phyloP scores from a whole-genome alignment of 2,329 filamentous ascomycete species.

The Arthroderma sp. region DNA sequence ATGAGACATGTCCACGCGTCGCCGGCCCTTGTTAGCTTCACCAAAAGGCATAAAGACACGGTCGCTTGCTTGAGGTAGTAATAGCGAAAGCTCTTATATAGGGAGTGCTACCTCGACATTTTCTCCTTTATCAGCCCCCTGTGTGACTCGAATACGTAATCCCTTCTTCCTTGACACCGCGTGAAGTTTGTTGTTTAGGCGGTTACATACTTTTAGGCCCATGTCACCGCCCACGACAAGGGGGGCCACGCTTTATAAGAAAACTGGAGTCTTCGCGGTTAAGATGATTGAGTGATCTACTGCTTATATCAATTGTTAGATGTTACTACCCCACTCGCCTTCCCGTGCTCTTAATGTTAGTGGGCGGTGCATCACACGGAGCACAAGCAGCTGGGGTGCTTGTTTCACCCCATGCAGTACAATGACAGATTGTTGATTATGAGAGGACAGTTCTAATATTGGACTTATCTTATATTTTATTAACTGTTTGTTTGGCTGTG shows the following conservation, averaged over 20 bases:
- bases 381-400: neutral
- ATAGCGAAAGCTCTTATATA: too few relatives aligned
- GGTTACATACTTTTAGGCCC: neutral
- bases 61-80: neutral
- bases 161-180: too few relatives aligned
- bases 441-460: neutral
- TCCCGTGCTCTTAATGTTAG: neutral
- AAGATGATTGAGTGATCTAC: neutral
- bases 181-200: neutral
- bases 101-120: neutral
- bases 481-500: too few relatives aligned
- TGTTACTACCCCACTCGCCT: neutral
- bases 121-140: neutral
- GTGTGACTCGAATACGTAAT: neutral
- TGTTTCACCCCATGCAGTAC: neutral
- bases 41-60: neutral
- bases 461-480: too few relatives aligned
- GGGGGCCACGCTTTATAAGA: neutral
- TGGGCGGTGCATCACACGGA: too few relatives aligned
- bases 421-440: neutral
- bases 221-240: neutral
- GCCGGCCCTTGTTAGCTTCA: neutral
- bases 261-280: neutral
- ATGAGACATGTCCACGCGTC: conserved; percentile 1
- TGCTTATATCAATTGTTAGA: neutral